Base-by-base conservation (phyloP, 148 eudicot genomes). In the Polygonum aviculare region DNA sequence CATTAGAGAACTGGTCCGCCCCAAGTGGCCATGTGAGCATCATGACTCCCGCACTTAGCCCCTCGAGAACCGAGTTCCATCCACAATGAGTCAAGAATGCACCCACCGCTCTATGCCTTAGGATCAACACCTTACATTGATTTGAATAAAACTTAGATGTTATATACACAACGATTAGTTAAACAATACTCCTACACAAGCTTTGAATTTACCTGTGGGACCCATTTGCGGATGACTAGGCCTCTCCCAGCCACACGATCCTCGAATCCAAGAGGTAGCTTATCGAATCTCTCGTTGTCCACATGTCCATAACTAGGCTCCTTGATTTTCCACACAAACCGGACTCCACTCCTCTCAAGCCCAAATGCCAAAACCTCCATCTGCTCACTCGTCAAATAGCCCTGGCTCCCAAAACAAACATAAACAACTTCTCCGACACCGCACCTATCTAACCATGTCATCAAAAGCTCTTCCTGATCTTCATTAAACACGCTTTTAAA, bases 11-110 rank as follows among this genome's bases (percentile, higher is more conserved):
- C 21, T 93, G 98, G 74, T 93, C 98, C 0, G 88, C 88, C 22
- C 83, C 87, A 85, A 87, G 77, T 2, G 98, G 94, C 92, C 98
- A 91, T 0, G 86, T 85, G 69, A 93, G 69, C 77, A 93, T 63
- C 84, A 79, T 72, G 16, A 88, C 88, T 54, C 98, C 92, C 0
- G 88, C 91, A 3, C 57, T 77, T 12, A 90, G 36, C 4, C 93
- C 84, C 79, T 93, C 95, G 57, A 90, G 15, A 69, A 82, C 73
- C n/a, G 98, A 89, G 88, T 93, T 93, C 93, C 90, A 90, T 33
- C 96, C 98, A 44, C 93, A 93, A 21, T 93, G 97, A 77, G 86
- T 88, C 78, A 89, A 49, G 21, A 90, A 93, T 38, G 88, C 88
- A 1, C 89, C 87, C 33, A 88, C 87, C 0, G 92, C 90, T 45